These are phyloP conservation scores for Excoecaria agallocha DNA, from an alignment of 345 rosid genomes.

Conservation along the genomic window DNA sequence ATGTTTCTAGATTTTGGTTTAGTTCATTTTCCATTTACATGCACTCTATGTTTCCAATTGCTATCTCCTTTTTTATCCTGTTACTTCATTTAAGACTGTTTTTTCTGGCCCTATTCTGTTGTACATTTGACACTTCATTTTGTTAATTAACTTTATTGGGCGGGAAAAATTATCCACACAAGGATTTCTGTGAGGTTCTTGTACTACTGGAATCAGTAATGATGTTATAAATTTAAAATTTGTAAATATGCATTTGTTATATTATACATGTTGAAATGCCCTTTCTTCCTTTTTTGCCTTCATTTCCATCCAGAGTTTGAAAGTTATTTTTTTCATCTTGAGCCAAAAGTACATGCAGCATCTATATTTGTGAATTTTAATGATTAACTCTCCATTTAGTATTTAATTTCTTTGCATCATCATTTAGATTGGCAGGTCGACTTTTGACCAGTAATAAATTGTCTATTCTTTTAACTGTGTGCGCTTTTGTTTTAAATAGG, in stretches of 20 bases:
- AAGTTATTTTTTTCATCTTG: not conserved
- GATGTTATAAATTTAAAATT: not conserved
- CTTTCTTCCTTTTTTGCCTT: not conserved
- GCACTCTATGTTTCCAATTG: not conserved
- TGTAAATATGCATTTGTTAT: not conserved
- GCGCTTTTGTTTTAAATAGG: not conserved
- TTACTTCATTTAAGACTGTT: not conserved
- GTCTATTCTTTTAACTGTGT: not conserved
- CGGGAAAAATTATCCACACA: no score
- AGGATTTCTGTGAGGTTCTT: no score
- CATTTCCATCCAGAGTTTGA: not conserved
- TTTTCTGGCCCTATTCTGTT: no score
- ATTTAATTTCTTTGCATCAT: not conserved
- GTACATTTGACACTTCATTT: no score
- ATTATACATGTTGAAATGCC: not conserved
- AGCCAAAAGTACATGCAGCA: not conserved
- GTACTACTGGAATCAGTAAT: not conserved
- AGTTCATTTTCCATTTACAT: not conserved
- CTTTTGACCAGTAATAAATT: not conserved
- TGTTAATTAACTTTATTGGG: no score
- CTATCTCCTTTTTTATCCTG: not conserved
- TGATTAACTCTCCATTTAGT: not conserved
- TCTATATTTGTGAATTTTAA: not conserved
- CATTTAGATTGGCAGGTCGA: not conserved
- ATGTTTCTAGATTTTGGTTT: not conserved